Evolutionary conservation across 305 asterid genomes (phyloP), one percentile per base, ranked within the genome.

Genomic region (Solanum aculeatissimum): DNA sequence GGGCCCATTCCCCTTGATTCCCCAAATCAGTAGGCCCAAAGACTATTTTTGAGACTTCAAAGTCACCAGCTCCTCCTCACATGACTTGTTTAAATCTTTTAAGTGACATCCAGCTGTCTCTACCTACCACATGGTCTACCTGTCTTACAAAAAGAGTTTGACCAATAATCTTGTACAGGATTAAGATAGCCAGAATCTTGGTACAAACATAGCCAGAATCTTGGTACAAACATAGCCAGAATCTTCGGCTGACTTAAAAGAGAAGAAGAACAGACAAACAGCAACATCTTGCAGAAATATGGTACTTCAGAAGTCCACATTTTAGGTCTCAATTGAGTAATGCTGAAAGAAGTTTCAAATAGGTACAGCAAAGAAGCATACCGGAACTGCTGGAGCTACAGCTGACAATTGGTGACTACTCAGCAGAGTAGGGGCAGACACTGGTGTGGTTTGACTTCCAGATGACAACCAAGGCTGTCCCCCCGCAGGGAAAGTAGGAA

Each of bases 381-480:
- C 99, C 35, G 85, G 83, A 53, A 85, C 85, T 29, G 96, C 54
- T 58, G 92, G 87, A 84, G 90, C 70, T n/a, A 87, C 27, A 65
- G 90, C 86, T 55, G 86, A 77, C 53, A 89, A 79, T 84, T 89
- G 96, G 87, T 87, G 92, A 84, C 72, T 83, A 84, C 91, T 85
- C 83, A 88, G 97, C 87, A 88, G 98, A 86, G 87, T 72, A 35
- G 94, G 96, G 86, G 95, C 89, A 89, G 87, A 89, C 87, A 79
- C 91, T 27, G 94, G 84, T 19, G 95, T 87, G 86, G 87, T 88
- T 85, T 92, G 99, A 92, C 84, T 86, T 62, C 86, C 87, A 80
- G 96, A 89, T 55, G 91, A 93, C 88, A 91, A 60, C 98, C 97
- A 94, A 23, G 93, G 91, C 68, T 94, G 98, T 14, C 89, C 91